Percentiles rank a stretch among this genome's conserved stretches.
phyloP scores from a whole-genome alignment of 139 green algal genomes.

The Tetraselmis striata region DNA sequence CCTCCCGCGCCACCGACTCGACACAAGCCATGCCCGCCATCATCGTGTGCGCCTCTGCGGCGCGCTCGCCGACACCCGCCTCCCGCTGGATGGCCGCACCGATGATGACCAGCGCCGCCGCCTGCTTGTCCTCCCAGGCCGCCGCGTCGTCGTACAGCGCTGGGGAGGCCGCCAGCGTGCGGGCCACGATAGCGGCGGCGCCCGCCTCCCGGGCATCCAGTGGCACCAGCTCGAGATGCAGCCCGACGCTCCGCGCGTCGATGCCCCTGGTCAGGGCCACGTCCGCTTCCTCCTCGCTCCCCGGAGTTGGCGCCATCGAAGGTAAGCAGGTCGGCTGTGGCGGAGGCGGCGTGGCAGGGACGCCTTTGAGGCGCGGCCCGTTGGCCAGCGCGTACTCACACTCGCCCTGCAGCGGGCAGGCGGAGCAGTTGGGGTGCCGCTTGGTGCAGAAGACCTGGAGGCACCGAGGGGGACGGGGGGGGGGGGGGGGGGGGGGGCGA shows the following conservation, averaged over 20 bases:
- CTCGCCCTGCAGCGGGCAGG: constrained; percentile 55
- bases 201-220: too few relatives aligned
- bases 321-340: too few relatives aligned
- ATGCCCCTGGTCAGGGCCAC: not conserved
- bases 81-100: not conserved
- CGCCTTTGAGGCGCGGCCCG: constrained; percentile 19
- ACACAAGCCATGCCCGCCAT: not conserved
- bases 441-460: constrained; percentile 55
- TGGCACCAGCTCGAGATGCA: not conserved
- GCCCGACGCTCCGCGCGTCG: not conserved
- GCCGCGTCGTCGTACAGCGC: not conserved
- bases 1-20: too few relatives aligned
- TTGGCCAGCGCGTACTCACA: constrained; percentile 57
- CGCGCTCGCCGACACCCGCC: not conserved
- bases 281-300: not conserved
- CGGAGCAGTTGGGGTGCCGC: constrained; percentile 59
- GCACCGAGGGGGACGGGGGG: not conserved
- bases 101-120: not conserved
- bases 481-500: not conserved
- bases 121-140: not conserved
- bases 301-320: not conserved
- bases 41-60: not conserved
- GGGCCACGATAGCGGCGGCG: not conserved
- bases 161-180: not conserved
- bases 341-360: not conserved